Evolutionary conservation across 257 asterid genomes (phyloP).

Genomic region (Echites panduratus): DNA sequence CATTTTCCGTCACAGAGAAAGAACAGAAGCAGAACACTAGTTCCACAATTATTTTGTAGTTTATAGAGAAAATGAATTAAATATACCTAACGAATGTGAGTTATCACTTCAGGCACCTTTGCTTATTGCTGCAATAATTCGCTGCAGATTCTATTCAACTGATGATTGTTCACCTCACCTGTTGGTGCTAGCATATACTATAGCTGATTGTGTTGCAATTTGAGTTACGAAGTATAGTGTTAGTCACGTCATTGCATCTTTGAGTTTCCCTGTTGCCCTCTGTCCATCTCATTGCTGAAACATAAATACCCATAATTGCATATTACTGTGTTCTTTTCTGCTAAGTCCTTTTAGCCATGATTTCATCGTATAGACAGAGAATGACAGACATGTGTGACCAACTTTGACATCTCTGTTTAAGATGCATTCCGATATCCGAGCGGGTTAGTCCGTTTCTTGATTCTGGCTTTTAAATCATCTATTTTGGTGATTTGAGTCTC

Average conservation of each 20-base stretch:
- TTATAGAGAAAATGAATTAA: neutral
- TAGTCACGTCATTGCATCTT: too few species aligned
- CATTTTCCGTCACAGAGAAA: neutral
- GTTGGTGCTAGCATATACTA: too few species aligned
- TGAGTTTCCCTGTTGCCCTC: too few species aligned
- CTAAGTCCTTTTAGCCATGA: too few species aligned
- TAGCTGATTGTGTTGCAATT: too few species aligned
- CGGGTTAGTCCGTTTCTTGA: neutral
- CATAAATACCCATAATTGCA: too few species aligned
- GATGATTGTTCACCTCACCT: too few species aligned
- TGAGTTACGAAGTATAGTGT: too few species aligned
- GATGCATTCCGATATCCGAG: neutral
- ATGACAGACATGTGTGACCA: neutral
- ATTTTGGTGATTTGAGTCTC: neutral
- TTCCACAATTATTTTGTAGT: neutral
- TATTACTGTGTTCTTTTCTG: too few species aligned
- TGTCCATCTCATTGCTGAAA: too few species aligned
- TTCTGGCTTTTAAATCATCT: neutral
- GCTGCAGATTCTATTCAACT: neutral
- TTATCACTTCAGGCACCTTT: neutral
- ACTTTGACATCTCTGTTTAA: neutral
- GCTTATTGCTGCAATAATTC: neutral
- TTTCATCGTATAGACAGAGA: too few species aligned
- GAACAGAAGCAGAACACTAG: slow-evolving; percentile 1
- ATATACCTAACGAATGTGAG: neutral